These are phyloP conservation scores for Plasmodium gallinaceum DNA, from an alignment of 169 alveolate species.

Conservation along the genomic window DNA sequence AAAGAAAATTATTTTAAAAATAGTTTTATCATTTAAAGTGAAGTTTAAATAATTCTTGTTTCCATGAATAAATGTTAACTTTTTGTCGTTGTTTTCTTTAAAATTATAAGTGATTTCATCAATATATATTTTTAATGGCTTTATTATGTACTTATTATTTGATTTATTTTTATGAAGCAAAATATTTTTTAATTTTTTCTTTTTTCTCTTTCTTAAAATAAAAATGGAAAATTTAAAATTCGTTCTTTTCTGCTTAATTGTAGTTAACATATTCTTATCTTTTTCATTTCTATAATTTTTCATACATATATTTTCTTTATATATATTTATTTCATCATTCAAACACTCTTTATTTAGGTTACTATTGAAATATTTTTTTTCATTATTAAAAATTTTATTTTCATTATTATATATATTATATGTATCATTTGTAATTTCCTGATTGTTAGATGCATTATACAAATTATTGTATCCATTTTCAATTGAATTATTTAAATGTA, in stretches of 20 bases:
- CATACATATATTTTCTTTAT: not conserved
- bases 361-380: not conserved
- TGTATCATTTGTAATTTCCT: not conserved
- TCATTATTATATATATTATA: not conserved
- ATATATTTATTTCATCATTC: not conserved
- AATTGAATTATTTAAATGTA: not conserved
- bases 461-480: not conserved
- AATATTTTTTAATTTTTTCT: slow-evolving; percentile 20
- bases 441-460: not conserved
- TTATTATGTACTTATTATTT: slow-evolving; percentile 24
- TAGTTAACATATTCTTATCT: slow-evolving; percentile 6
- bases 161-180: not conserved
- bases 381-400: slow-evolving; percentile 11
- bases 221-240: slow-evolving; percentile 37
- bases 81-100: slow-evolving; percentile 30
- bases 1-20: slow-evolving; percentile 37
- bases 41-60: slow-evolving; percentile 32
- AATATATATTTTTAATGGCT: slow-evolving; percentile 42
- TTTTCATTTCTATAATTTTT: not conserved
- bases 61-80: slow-evolving; percentile 9
- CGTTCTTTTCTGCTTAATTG: slow-evolving; percentile 28
- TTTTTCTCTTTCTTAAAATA: slow-evolving; percentile 18
- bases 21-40: slow-evolving; percentile 27
- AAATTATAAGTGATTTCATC: slow-evolving; percentile 56
- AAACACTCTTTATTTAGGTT: not conserved